Base-by-base conservation (phyloP, 2,329 filamentous ascomycete species). In the Trichoderma guizhouense region DNA sequence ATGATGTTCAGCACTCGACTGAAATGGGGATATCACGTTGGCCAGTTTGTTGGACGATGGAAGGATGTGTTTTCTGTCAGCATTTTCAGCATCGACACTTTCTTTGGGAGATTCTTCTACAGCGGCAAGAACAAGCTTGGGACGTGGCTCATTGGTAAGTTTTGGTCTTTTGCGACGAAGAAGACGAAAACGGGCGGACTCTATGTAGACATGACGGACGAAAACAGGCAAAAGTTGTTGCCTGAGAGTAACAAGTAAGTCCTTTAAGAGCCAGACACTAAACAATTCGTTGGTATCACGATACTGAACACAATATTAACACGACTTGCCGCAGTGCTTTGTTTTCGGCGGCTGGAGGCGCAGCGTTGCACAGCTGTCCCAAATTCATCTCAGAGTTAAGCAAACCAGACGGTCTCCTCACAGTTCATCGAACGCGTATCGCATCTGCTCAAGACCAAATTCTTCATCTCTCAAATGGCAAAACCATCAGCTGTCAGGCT, bases 71-170 rank as follows among this genome's bases (percentile, higher is more conserved):
- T 67, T 67, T 67, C 64, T 5, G 15, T n/a, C 39, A 67, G 64
- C 32, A 67, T 67, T 7, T 67, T 67, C 32, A 67, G 64, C 9
- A 12, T 39, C 15, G 32, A 67, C 18, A 67, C 64, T 5, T 28
- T 55, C 21, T 67, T 67, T 21, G 47, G 47, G 7, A 24, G 32
- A 4, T 67, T 67, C 39, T 67, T 67, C 14, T 67, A 67, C 15
- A 67, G 51, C 18, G 64, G 64, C 15, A 57, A 39, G 47, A 67
- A 21, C 18, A 57, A 26, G 47, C 21, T 67, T 2, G 64, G 64
- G 32, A 67, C 64, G 32, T 67, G 64, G 64, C 51, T 67, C 15
- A 67, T 67, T 39, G 21, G 26, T 7, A 67, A 67, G 15, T 67
- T 67, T 28, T 67, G 64, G 64, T 28, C 64, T 4, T 67, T 67